These are phyloP conservation scores for Neoconidiobolus thromboides DNA, from an alignment of 371 early-diverging fungal species.

Conservation along the genomic window DNA sequence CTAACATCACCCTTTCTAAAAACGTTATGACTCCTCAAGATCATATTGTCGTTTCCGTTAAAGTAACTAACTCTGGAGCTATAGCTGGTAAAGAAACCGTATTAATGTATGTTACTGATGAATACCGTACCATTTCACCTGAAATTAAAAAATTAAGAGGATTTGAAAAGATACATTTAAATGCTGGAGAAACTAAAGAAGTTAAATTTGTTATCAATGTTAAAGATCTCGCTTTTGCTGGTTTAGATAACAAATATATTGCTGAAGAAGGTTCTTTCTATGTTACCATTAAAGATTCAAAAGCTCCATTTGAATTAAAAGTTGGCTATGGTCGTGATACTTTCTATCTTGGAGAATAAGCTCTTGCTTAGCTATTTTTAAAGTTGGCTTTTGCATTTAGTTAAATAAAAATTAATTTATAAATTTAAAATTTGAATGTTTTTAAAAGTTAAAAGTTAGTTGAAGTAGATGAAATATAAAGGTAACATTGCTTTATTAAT, in stretches of 20 bases:
- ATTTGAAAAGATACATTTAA: conserved; percentile 28
- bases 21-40: neutral
- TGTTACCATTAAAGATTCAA: conserved; percentile 19
- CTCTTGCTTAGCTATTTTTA: too few relatives aligned
- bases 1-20: conserved; percentile 14
- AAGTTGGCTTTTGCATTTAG: too few relatives aligned
- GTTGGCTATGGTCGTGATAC: neutral
- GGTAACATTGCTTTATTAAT: too few relatives aligned
- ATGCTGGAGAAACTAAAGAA: conserved; percentile 15
- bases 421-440: too few relatives aligned
- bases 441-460: too few relatives aligned
- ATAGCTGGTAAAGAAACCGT: conserved; percentile 30
- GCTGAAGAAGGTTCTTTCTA: conserved; percentile 20
- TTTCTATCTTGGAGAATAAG: neutral
- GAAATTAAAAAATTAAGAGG: conserved; percentile 22
- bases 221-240: conserved; percentile 20
- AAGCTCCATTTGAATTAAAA: neutral
- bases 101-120: conserved; percentile 33
- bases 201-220: conserved; percentile 22
- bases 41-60: conserved; percentile 14
- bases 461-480: too few relatives aligned
- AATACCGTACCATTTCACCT: conserved; percentile 21
- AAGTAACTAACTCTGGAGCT: conserved; percentile 27
- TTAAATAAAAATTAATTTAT: too few relatives aligned
- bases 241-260: conserved; percentile 13